A percentile compares a stretch with the other conserved stretches of the same genome.
Evolutionary conservation across 2,329 filamentous ascomycete genomes (phyloP).

Genomic region (Orbilia quercus): DNA sequence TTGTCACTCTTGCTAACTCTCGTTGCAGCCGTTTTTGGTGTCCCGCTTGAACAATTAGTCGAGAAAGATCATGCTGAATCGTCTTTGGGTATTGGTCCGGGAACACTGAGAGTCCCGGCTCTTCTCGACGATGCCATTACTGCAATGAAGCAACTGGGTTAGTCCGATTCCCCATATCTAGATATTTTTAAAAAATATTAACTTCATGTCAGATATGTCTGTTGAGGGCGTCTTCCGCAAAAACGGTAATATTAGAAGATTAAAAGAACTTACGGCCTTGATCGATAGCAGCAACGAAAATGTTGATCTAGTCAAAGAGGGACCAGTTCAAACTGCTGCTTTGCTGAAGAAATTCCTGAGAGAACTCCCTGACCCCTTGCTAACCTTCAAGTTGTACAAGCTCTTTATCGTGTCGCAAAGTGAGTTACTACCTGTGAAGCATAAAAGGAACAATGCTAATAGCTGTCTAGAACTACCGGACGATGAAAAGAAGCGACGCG

Average conservation of each 20-base stretch:
- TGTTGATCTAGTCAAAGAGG: conserved; percentile 86
- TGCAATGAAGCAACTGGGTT: conserved; percentile 89
- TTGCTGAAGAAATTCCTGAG: conserved; percentile 94
- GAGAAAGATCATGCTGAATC: conserved; percentile 96
- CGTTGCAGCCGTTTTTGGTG: conserved; percentile 75
- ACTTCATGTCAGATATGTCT: conserved; percentile 76
- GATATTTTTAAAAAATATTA: neutral
- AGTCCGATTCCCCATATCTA: neutral
- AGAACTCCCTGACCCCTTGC: conserved; percentile 90
- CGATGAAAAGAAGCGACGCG: conserved; percentile 80
- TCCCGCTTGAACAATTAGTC: conserved; percentile 85
- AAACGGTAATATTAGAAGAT: conserved; percentile 96
- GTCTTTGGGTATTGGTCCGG: conserved; percentile 95
- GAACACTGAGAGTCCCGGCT: conserved; percentile 88
- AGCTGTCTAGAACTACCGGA: conserved; percentile 75
- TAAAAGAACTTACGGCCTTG: conserved; percentile 84
- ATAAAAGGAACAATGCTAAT: conserved; percentile 34
- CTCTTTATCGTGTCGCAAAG: conserved; percentile 90
- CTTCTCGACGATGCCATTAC: conserved; percentile 93
- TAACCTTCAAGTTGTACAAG: conserved; percentile 93
- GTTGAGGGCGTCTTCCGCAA: conserved; percentile 99
- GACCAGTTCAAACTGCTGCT: conserved; percentile 91
- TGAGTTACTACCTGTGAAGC: conserved; percentile 62
- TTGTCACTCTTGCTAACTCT: conserved; percentile 40
- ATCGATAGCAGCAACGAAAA: conserved; percentile 88